Conservation (phyloP, 208 protist genomes). For the Acanthamoeba culbertsoni region DNA sequence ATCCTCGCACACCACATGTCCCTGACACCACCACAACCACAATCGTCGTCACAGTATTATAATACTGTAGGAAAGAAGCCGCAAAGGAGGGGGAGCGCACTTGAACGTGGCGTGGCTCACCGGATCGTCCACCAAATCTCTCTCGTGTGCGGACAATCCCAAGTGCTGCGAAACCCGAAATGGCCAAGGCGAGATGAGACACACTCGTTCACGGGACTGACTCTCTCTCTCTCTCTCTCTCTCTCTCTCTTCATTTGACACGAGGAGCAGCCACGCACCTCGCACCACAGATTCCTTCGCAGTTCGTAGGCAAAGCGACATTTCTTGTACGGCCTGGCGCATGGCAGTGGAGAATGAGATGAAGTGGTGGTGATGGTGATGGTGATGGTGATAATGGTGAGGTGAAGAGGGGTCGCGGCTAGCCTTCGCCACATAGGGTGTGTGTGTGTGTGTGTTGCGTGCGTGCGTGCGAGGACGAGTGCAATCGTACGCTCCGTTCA, state of each 20-base stretch:
- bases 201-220: too few relatives aligned
- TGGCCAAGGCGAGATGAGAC: too few relatives aligned
- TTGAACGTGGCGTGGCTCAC: constrained; percentile 28
- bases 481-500: constrained; percentile 56
- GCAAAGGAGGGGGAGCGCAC: background rate
- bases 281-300: constrained; percentile 60
- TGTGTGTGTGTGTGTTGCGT: background rate
- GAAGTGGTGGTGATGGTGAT: background rate
- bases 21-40: too few relatives aligned
- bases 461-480: background rate
- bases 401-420: background rate
- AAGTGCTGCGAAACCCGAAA: background rate
- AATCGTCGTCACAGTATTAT: too few relatives aligned
- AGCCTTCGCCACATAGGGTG: background rate
- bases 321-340: constrained; percentile 33
- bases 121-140: background rate
- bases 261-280: background rate
- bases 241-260: background rate
- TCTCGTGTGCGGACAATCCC: background rate
- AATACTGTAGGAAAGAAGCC: too few relatives aligned
- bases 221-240: background rate
- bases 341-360: too few relatives aligned
- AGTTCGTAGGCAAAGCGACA: constrained; percentile 60
- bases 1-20: background rate
- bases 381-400: background rate